Conservation (phyloP, 1,139 yeast genomes). For the Martiniozyma asiatica region DNA sequence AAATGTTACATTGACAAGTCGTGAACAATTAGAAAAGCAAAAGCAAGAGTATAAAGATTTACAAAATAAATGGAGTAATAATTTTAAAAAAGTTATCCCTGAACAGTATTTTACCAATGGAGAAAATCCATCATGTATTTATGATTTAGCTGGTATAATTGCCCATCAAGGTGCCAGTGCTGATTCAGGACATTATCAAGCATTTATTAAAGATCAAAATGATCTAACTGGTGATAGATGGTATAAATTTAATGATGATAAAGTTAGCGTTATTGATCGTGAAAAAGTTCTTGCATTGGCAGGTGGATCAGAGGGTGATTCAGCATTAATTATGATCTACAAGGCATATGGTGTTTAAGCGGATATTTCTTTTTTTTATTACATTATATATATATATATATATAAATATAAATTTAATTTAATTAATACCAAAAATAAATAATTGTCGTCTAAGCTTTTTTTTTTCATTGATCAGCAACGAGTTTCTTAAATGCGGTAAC, state of each 20-base stretch:
- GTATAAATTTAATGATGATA: slow-evolving; percentile 94
- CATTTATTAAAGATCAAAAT: slow-evolving; percentile 62
- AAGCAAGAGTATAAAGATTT: slow-evolving; percentile 35
- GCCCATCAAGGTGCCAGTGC: slow-evolving; percentile 95
- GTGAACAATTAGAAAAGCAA: slow-evolving; percentile 35
- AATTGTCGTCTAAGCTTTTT: not conserved
- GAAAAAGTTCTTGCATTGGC: slow-evolving; percentile 77
- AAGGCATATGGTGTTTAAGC: slow-evolving; percentile 50
- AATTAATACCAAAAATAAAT: not conserved
- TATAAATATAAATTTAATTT: slow-evolving; percentile 2
- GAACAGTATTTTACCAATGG: slow-evolving; percentile 30
- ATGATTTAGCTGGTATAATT: slow-evolving; percentile 70
- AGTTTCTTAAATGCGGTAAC: slow-evolving; percentile 59
- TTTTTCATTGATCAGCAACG: slow-evolving; percentile 21
- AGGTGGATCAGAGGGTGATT: slow-evolving; percentile 97
- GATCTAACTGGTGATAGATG: slow-evolving; percentile 62
- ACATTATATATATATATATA: slow-evolving; percentile 3
- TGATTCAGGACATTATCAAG: slow-evolving; percentile 94
- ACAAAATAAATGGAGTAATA: slow-evolving; percentile 33
- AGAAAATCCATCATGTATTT: slow-evolving; percentile 80
- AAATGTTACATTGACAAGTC: slow-evolving; percentile 17
- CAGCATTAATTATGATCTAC: slow-evolving; percentile 81
- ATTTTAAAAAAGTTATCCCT: slow-evolving; percentile 30
- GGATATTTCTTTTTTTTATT: slow-evolving; percentile 1
- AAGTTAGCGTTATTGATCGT: slow-evolving; percentile 63